Evolutionary conservation across 768 basidiomycete species (phyloP).

Genomic region (Amyloporia xantha): DNA sequence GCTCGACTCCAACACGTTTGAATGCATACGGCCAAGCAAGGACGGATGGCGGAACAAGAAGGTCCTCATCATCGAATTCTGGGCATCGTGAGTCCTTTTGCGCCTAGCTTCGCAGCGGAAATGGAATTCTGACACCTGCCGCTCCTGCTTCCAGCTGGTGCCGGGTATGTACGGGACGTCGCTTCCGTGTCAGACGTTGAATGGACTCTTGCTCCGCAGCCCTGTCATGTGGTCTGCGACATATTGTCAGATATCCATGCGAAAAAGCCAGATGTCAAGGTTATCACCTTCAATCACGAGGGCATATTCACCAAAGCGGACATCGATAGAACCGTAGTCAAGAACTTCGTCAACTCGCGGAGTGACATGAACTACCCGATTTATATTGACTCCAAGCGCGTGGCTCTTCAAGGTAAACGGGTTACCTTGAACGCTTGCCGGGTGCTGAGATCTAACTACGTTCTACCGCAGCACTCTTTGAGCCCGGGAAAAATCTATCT

Average conservation of each 20-base stretch:
- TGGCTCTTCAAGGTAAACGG: slow-evolving; percentile 23
- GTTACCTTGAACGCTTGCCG: too few relatives aligned
- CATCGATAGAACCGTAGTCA: slow-evolving; percentile 20
- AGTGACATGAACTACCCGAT: slow-evolving; percentile 25
- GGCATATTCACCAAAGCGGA: slow-evolving; percentile 23
- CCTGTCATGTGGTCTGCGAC: slow-evolving; percentile 23
- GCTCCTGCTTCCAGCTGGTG: slow-evolving; percentile 18
- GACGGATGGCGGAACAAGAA: slow-evolving; percentile 22
- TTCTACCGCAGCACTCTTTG: slow-evolving; percentile 20
- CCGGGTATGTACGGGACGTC: slow-evolving; percentile 12
- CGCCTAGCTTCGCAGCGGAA: background rate
- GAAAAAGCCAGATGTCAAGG: slow-evolving; percentile 18
- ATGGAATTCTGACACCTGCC: background rate
- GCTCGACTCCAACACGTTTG: slow-evolving; percentile 22
- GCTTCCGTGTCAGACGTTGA: slow-evolving; percentile 1
- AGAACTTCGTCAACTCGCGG: slow-evolving; percentile 18
- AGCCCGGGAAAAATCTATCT: slow-evolving; percentile 23
- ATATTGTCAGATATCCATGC: slow-evolving; percentile 20
- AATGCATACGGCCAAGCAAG: slow-evolving; percentile 19
- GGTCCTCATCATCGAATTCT: slow-evolving; percentile 24
- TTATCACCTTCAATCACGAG: slow-evolving; percentile 26
- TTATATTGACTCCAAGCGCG: slow-evolving; percentile 21
- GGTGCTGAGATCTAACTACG: too few relatives aligned
- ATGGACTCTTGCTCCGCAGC: slow-evolving; percentile 13
- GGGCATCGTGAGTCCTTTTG: slow-evolving; percentile 23